These are phyloP conservation scores for Aspergillus arachidicola DNA, from an alignment of 2,329 filamentous ascomycete species.

Conservation along the genomic window DNA sequence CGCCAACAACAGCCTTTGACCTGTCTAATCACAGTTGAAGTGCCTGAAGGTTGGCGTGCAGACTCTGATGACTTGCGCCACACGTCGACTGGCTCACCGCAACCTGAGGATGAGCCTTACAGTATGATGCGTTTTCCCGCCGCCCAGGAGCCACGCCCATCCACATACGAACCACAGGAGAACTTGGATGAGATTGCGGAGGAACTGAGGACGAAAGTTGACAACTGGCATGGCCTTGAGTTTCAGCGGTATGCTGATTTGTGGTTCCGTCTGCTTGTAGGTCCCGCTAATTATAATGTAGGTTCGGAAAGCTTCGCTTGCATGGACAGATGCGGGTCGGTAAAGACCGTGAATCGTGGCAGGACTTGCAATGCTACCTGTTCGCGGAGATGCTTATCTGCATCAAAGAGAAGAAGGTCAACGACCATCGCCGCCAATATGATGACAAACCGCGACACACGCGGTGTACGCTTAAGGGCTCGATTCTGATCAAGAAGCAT, in stretches of 20 bases:
- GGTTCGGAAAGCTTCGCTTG: slow-evolving; percentile 87
- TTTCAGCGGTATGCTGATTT: slow-evolving; percentile 68
- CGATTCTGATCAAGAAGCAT: slow-evolving; percentile 97
- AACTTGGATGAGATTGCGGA: slow-evolving; percentile 84
- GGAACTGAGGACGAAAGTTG: slow-evolving; percentile 80
- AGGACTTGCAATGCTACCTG: slow-evolving; percentile 94
- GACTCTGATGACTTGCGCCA: slow-evolving; percentile 75
- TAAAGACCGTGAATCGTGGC: slow-evolving; percentile 95
- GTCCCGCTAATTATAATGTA: slow-evolving; percentile 35
- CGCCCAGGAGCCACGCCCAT: slow-evolving; percentile 57
- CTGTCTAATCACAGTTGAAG: slow-evolving; percentile 90
- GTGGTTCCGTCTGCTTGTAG: neutral
- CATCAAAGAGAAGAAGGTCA: slow-evolving; percentile 90
- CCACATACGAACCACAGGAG: slow-evolving; percentile 74
- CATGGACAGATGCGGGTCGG: slow-evolving; percentile 90
- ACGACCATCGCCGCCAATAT: slow-evolving; percentile 59
- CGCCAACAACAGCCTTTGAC: slow-evolving; percentile 94
- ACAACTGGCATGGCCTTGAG: slow-evolving; percentile 97
- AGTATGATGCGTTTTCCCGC: slow-evolving; percentile 52
- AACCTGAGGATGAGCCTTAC: slow-evolving; percentile 55
- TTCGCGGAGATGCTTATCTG: slow-evolving; percentile 99
- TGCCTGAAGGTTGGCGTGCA: slow-evolving; percentile 85
- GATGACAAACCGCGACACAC: slow-evolving; percentile 67
- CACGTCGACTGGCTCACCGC: slow-evolving; percentile 53
- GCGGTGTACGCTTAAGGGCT: slow-evolving; percentile 90